A percentile compares a stretch with the other conserved stretches of the same genome.
These are phyloP conservation scores for Emericellopsis terricola DNA, from an alignment of 495 filamentous ascomycete genomes.

Conservation along the genomic window DNA sequence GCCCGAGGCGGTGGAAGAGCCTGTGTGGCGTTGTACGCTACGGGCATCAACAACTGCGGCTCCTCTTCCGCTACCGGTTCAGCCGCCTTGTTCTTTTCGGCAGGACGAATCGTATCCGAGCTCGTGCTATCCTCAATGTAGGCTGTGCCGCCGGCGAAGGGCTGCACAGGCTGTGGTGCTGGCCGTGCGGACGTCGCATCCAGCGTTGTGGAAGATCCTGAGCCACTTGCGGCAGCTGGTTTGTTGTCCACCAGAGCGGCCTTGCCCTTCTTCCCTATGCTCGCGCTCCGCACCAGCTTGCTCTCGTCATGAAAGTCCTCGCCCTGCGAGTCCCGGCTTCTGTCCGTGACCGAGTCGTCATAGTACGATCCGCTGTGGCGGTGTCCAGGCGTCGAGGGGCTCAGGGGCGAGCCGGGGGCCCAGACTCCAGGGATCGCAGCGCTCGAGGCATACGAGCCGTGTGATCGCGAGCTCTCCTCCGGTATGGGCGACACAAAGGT, in stretches of 20 bases:
- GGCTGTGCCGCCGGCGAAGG: neutral
- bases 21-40: too few species aligned
- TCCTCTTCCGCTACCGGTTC: too few species aligned
- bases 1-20: too few species aligned
- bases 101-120: too few species aligned
- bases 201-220: too few species aligned
- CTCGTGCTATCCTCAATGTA: neutral
- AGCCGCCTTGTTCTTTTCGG: too few species aligned
- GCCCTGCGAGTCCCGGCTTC: slow-evolving; percentile 17
- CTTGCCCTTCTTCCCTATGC: neutral
- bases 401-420: slow-evolving; percentile 16
- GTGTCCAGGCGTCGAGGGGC: slow-evolving; percentile 22
- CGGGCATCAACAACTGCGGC: too few species aligned
- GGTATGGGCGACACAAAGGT: slow-evolving; percentile 78
- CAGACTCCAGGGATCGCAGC: slow-evolving; percentile 59
- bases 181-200: too few species aligned
- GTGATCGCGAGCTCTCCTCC: slow-evolving; percentile 51
- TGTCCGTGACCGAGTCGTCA: slow-evolving; percentile 30
- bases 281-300: slow-evolving; percentile 31
- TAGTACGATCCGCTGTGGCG: slow-evolving; percentile 25
- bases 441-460: slow-evolving; percentile 68
- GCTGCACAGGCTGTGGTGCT: neutral
- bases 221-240: neutral
- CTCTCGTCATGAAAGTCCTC: slow-evolving; percentile 41
- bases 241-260: neutral